These are phyloP conservation scores for Brettanomyces sp. DNA, from an alignment of 805 yeast species.

Conservation along the genomic window DNA sequence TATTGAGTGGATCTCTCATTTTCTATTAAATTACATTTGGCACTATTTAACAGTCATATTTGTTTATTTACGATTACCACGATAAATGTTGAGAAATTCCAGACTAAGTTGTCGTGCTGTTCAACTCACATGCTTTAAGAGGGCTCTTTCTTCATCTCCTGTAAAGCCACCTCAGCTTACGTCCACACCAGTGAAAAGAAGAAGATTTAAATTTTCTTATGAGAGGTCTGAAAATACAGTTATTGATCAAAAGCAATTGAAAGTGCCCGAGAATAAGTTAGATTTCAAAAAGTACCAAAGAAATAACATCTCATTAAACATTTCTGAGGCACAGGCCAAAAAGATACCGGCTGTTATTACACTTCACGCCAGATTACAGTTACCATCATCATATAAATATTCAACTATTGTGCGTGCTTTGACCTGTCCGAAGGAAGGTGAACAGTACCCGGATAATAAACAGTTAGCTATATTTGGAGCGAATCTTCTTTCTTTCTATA, in stretches of 20 bases:
- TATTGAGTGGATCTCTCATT: no score
- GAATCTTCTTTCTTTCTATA: constrained; percentile 64
- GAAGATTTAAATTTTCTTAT: constrained; percentile 18
- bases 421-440: constrained; percentile 37
- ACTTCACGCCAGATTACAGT: constrained; percentile 63
- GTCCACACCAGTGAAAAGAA: constrained; percentile 6
- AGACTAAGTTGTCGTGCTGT: not conserved
- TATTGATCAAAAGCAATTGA: constrained; percentile 8
- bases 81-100: not conserved
- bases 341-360: constrained; percentile 69
- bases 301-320: constrained; percentile 15
- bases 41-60: no score
- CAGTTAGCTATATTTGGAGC: constrained; percentile 81
- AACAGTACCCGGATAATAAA: constrained; percentile 56
- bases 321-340: constrained; percentile 42
- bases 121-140: not conserved
- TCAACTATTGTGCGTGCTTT: constrained; percentile 75
- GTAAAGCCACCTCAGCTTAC: constrained; percentile 3
- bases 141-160: constrained; percentile 9
- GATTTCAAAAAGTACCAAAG: constrained; percentile 26
- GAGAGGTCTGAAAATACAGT: constrained; percentile 19
- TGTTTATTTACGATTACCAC: no score
- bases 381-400: constrained; percentile 47
- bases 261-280: constrained; percentile 14
- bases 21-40: no score